These are phyloP conservation scores for Lepiota brunneoincarnata DNA, from an alignment of 768 basidiomycete species.

Conservation along the genomic window DNA sequence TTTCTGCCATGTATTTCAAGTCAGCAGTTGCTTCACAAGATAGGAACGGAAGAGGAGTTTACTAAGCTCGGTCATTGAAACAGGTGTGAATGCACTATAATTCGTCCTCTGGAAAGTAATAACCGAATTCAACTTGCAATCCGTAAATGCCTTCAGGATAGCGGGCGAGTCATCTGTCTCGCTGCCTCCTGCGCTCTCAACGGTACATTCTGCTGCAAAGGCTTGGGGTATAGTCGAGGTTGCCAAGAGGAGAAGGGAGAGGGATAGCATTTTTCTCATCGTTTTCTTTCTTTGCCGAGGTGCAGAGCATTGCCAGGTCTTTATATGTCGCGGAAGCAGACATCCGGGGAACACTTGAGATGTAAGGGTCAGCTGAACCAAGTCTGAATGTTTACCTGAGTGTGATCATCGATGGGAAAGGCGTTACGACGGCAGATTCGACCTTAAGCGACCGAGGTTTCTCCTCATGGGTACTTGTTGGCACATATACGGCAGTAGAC, in stretches of 20 bases:
- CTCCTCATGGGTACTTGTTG: too few species aligned
- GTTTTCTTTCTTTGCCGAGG: not conserved
- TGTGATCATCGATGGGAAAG: too few species aligned
- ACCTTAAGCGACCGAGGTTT: too few species aligned
- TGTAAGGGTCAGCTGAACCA: too few species aligned
- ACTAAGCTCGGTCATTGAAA: slow-evolving; percentile 31
- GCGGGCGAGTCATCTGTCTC: slow-evolving; percentile 30
- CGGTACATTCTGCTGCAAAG: slow-evolving; percentile 20
- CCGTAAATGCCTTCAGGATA: slow-evolving; percentile 32
- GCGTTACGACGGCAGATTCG: too few species aligned
- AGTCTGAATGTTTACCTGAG: too few species aligned
- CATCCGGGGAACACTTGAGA: too few species aligned
- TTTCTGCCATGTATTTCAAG: slow-evolving; percentile 20
- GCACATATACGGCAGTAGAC: too few species aligned
- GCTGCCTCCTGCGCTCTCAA: slow-evolving; percentile 23
- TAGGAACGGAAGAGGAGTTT: not conserved
- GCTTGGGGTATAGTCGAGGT: not conserved
- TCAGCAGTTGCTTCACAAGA: not conserved
- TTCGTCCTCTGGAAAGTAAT: slow-evolving; percentile 33
- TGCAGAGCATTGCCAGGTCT: too few species aligned
- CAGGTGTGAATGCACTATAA: slow-evolving; percentile 35
- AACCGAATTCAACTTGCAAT: slow-evolving; percentile 29
- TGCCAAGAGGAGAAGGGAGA: slow-evolving; percentile 6
- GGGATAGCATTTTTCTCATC: not conserved
- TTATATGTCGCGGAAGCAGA: not conserved